Conservation (phyloP, 2,329 filamentous ascomycete species). For the Pestalotiopsis fici region DNA sequence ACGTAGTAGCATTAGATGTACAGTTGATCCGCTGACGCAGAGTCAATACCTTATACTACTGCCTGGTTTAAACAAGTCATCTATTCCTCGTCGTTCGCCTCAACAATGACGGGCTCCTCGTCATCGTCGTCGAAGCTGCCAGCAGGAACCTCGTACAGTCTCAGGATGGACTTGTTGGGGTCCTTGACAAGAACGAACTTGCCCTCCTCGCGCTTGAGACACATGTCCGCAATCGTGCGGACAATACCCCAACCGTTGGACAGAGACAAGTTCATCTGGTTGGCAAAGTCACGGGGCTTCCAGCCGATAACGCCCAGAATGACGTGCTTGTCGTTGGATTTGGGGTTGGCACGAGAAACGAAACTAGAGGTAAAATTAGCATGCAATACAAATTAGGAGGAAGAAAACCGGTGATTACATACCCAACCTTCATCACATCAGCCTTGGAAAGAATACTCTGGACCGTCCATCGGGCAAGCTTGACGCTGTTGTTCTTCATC, state of each 20-base stretch:
- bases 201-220: slow-evolving; percentile 73
- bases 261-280: slow-evolving; percentile 96
- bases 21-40: not conserved
- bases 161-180: slow-evolving; percentile 93
- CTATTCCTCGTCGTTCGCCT: slow-evolving; percentile 36
- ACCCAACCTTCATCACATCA: slow-evolving; percentile 99
- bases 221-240: slow-evolving; percentile 96
- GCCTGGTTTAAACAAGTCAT: not conserved
- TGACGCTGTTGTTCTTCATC: slow-evolving; percentile 99
- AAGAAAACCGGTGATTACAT: slow-evolving; percentile 36
- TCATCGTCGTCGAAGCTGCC: slow-evolving; percentile 90
- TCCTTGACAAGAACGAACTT: slow-evolving; percentile 86
- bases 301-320: slow-evolving; percentile 94
- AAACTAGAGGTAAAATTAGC: slow-evolving; percentile 61
- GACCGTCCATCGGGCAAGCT: slow-evolving; percentile 95
- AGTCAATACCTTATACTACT: not conserved
- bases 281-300: slow-evolving; percentile 96
- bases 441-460: slow-evolving; percentile 96
- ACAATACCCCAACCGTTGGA: slow-evolving; percentile 99
- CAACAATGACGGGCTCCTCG: slow-evolving; percentile 63
- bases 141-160: slow-evolving; percentile 86
- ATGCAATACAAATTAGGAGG: not conserved
- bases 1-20: slow-evolving; percentile 3
- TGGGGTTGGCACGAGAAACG: slow-evolving; percentile 91
- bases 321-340: slow-evolving; percentile 90